phyloP scores from a whole-genome alignment of 352 stramenopile species.

The Pythium sp. region DNA sequence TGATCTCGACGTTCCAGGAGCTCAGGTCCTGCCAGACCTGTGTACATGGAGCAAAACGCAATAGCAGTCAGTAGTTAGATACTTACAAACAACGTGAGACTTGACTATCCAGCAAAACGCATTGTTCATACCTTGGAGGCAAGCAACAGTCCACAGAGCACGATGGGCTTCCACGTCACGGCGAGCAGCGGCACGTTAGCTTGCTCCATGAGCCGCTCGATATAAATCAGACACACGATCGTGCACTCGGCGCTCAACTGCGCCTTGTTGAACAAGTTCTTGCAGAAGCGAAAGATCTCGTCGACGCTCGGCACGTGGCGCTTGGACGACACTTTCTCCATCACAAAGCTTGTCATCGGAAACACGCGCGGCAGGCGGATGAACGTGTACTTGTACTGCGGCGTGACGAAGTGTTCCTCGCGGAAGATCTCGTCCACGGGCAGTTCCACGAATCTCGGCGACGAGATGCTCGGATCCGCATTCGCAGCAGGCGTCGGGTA shows the following conservation, averaged over 20 bases:
- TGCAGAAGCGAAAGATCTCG: slow-evolving; percentile 92
- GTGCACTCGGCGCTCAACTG: slow-evolving; percentile 98
- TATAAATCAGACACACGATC: slow-evolving; percentile 98
- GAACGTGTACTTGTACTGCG: slow-evolving; percentile 88
- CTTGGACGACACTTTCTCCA: slow-evolving; percentile 83
- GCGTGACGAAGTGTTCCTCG: slow-evolving; percentile 88
- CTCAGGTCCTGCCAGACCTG: slow-evolving; percentile 98
- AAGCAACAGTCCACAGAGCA: slow-evolving; percentile 96
- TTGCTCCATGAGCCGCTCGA: slow-evolving; percentile 98
- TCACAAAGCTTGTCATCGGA: slow-evolving; percentile 74
- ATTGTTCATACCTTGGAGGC: slow-evolving; percentile 92
- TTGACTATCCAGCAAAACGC: not conserved
- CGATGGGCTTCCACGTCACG: slow-evolving; percentile 96
- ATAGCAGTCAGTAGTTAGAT: slow-evolving; percentile 2
- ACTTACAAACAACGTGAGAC: not conserved
- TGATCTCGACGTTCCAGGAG: slow-evolving; percentile 98
- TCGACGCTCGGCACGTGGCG: slow-evolving; percentile 85
- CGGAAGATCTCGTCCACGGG: slow-evolving; percentile 82
- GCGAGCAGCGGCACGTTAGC: slow-evolving; percentile 94
- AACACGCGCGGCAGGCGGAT: slow-evolving; percentile 67
- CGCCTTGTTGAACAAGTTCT: slow-evolving; percentile 96
- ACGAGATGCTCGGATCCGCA: slow-evolving; percentile 40
- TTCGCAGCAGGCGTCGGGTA: not conserved
- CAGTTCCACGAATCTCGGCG: slow-evolving; percentile 61
- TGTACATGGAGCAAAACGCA: not conserved